These are phyloP conservation scores for Exserohilum rostratum DNA, from an alignment of 2,329 filamentous ascomycete species.

Conservation along the genomic window DNA sequence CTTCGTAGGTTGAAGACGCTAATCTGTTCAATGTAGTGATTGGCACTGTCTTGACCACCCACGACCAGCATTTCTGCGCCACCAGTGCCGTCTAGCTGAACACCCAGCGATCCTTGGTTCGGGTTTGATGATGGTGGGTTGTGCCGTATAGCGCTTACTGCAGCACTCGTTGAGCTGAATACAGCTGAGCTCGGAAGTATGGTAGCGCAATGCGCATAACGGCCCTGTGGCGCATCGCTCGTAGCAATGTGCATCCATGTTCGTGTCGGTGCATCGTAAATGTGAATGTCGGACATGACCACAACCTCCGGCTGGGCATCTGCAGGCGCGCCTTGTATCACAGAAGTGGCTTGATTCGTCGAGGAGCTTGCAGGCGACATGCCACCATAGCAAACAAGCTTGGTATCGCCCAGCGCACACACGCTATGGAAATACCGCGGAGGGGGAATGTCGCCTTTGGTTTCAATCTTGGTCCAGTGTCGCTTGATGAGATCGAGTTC, in stretches of 20 bases:
- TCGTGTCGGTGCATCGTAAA: constrained; percentile 83
- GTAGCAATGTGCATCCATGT: constrained; percentile 86
- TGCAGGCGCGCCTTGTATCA: constrained; percentile 46
- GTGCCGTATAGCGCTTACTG: constrained; percentile 85
- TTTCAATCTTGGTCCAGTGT: constrained; percentile 91
- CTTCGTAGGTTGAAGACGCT: constrained; percentile 97
- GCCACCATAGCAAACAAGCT: constrained; percentile 95
- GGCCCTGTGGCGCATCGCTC: constrained; percentile 83
- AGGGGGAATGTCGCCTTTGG: constrained; percentile 82
- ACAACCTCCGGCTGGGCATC: constrained; percentile 84
- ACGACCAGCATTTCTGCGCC: constrained; percentile 98
- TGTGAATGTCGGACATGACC: constrained; percentile 97
- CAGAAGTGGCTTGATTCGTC: constrained; percentile 43
- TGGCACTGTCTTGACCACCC: constrained; percentile 94
- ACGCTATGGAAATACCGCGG: constrained; percentile 97
- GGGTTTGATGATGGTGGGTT: constrained; percentile 83
- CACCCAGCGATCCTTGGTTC: constrained; percentile 85
- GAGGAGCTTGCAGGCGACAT: constrained; percentile 79
- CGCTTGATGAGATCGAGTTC: constrained; percentile 89
- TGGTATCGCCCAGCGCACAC: constrained; percentile 90
- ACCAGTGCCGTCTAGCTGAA: constrained; percentile 86
- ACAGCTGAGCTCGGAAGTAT: constrained; percentile 86
- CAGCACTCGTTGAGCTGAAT: constrained; percentile 83
- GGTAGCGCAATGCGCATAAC: constrained; percentile 95
- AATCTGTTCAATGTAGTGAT: constrained; percentile 98